A percentile compares a stretch with the other conserved stretches of the same genome.
These are phyloP conservation scores for Backusella sp. DNA, from an alignment of 192 early-diverging fungal genomes.

Conservation along the genomic window DNA sequence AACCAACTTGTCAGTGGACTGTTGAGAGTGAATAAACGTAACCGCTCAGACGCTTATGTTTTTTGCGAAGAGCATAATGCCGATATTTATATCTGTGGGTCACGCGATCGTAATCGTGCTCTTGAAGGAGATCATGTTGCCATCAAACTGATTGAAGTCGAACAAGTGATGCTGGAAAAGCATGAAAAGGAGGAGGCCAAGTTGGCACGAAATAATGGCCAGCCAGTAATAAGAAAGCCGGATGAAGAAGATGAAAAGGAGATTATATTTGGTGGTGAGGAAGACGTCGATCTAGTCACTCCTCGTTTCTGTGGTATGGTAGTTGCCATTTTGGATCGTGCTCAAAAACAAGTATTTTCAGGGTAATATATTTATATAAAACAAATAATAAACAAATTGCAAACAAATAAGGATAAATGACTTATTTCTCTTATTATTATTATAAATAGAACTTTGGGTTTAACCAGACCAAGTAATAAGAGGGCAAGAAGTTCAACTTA, in stretches of 20 bases:
- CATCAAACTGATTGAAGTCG: slow-evolving; percentile 60
- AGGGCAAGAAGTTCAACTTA: slow-evolving; percentile 10
- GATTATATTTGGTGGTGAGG: slow-evolving; percentile 37
- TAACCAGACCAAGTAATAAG: slow-evolving; percentile 29
- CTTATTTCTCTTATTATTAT: not conserved
- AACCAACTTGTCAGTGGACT: slow-evolving; percentile 68
- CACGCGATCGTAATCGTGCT: slow-evolving; percentile 69
- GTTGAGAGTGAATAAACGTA: slow-evolving; percentile 80
- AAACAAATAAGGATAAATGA: not conserved
- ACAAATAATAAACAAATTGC: not conserved
- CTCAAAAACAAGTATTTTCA: slow-evolving; percentile 47
- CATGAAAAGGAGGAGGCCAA: slow-evolving; percentile 50
- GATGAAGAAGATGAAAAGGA: slow-evolving; percentile 49
- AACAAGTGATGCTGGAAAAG: slow-evolving; percentile 53
- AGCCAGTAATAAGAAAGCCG: slow-evolving; percentile 44
- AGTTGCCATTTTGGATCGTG: slow-evolving; percentile 52
- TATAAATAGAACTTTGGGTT: slow-evolving; percentile 10
- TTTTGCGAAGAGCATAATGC: slow-evolving; percentile 63
- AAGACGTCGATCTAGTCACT: slow-evolving; percentile 40
- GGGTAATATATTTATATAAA: slow-evolving; percentile 32
- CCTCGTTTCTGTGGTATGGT: slow-evolving; percentile 52
- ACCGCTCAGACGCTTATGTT: slow-evolving; percentile 85
- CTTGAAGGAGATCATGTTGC: slow-evolving; percentile 79
- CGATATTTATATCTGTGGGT: slow-evolving; percentile 75
- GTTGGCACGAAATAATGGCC: slow-evolving; percentile 40